Base-by-base conservation (phyloP, 2,329 filamentous ascomycete species). In the Apiospora malaysiana region DNA sequence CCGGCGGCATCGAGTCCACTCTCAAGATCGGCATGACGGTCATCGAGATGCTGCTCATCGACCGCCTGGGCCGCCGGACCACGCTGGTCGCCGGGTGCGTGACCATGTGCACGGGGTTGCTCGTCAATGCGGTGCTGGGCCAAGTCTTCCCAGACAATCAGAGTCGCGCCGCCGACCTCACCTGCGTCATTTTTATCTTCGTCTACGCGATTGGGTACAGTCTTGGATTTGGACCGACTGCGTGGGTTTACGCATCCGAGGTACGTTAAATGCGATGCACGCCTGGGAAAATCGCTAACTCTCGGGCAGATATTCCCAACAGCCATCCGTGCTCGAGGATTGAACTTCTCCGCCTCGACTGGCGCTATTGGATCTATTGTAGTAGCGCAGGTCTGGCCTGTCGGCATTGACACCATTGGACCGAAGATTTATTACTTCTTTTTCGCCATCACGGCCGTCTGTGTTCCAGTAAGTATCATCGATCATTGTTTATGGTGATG, bases 211-310 rank as follows among this genome's bases (percentile, higher is more conserved):
- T 89, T 68, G 88, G 88, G 0, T 90, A 88, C 75, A 88, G 85
- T 68, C 81, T 90, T 72, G 86, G 88, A 0, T 88, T 89, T 59
- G 88, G 88, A 0, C 86, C 88, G 0, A 84, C 86, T 0, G 83
- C 87, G 0, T 90, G 88, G 88, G 86, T 90, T 0, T 90, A 90
- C 72, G 86, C 86, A n/a, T 84, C 87, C 0, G 88, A 90, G 80
- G 86, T 87, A 72, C 32, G 78, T 68, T 4, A 25, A 69, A 21
- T 25, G n/a, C 21, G 51, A 49, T 4, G 27, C 14, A 37, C 4
- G 37, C 37, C 42, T 16, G 21, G 4, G 51, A 59, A 66, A 16
- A n/a, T n/a, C 5, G 27, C 66, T 25, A 51, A 67, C 23, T 9
- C 1, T 18, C 43, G 1, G 21, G 14, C 40, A 85, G 83, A 89